These are phyloP conservation scores for Earliella scabrosa DNA, from an alignment of 1,284 basidiomycete species.

Conservation along the genomic window DNA sequence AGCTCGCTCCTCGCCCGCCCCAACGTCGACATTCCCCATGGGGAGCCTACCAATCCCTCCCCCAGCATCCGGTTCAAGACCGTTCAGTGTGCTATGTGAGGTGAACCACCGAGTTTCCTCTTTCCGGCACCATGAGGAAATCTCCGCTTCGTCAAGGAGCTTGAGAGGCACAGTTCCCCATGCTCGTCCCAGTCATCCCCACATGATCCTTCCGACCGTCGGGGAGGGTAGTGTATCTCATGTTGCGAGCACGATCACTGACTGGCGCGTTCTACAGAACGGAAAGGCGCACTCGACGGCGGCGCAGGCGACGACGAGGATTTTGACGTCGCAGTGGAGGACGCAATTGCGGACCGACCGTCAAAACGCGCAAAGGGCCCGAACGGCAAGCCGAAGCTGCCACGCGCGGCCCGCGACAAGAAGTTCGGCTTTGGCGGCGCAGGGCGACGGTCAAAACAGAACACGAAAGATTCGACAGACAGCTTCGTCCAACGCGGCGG, in stretches of 20 bases:
- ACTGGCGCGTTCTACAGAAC: constrained; percentile 51
- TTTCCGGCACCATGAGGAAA: no score
- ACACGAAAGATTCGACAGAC: constrained; percentile 80
- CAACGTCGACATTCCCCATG: no score
- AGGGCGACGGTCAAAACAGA: constrained; percentile 75
- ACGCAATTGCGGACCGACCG: constrained; percentile 80
- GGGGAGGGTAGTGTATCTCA: not conserved
- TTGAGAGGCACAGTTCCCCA: no score
- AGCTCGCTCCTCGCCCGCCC: no score
- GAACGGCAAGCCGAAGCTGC: constrained; percentile 45
- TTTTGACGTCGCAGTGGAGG: constrained; percentile 87
- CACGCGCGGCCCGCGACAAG: constrained; percentile 71
- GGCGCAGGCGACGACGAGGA: constrained; percentile 70
- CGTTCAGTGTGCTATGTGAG: no score
- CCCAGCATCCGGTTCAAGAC: no score
- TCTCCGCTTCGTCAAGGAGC: no score
- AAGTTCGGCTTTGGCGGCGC: constrained; percentile 84
- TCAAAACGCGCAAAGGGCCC: constrained; percentile 58
- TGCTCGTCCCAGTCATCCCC: no score
- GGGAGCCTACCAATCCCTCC: no score
- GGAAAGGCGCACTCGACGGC: constrained; percentile 83
- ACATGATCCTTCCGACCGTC: no score
- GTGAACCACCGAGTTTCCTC: no score
- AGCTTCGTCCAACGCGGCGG: constrained; percentile 54
- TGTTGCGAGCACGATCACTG: not conserved